Base-by-base conservation (phyloP, 495 filamentous ascomycete species). In the Xylaria venustula region DNA sequence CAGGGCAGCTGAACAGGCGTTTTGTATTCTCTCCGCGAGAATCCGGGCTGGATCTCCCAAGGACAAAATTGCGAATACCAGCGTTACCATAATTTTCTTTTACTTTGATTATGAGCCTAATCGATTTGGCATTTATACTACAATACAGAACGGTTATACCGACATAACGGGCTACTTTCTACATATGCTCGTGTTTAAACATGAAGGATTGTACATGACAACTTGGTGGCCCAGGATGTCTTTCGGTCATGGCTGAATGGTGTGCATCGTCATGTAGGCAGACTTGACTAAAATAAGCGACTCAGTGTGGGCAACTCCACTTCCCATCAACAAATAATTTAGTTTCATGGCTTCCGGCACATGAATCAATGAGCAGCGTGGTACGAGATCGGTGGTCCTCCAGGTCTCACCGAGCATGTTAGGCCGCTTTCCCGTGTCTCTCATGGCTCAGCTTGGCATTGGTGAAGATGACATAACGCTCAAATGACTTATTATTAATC, bases 31-130 rank as follows among this genome's bases (percentile, higher is more conserved):
- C 45, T 50, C 42, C 17, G 48, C 36, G 53, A 55, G 53, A 45
- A 30, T 52, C 34, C 7, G 28, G 47, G 57, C 56, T 42, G 36
- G 57, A 45, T 52, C 49, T 45, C 37, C 37, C 14, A 14, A 20
- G 45, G 57, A 52, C 57, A 60, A 60, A 51, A 51, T 60, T 52
- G 57, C 57, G 57, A 60, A 52, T 60, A 51, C 57, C 37, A 45
- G 25, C 57, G 47, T 42, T 45, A 34, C 25, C 52, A 1, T 36
- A 1, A 49, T 50, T 58, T 20, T 45, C 49, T 15, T 59, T 58
- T 58, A 30, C 40, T 42, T 60, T 22, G 25, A 4, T 32, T 25
- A 51, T 15, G 45, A 42, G 23, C 41, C 34, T 51, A 47, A 12
- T 32, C 34, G 23, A 50, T 46, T 42, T 41, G 6, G 14, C 32